Evolutionary conservation across 2,329 filamentous ascomycete genomes (phyloP).

Genomic region (Ophiostoma ulmi): DNA sequence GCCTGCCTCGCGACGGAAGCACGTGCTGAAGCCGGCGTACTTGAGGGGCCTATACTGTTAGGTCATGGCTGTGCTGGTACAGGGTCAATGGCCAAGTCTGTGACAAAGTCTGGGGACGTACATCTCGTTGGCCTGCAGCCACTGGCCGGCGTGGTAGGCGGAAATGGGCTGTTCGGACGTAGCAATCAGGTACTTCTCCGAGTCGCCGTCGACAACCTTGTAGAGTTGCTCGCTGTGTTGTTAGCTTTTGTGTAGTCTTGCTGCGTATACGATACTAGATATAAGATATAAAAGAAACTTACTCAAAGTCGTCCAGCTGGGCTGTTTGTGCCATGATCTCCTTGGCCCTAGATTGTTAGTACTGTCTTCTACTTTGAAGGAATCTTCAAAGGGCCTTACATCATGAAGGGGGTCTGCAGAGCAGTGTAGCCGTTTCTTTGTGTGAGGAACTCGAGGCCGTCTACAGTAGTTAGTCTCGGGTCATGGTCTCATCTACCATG

Average conservation of each 20-base stretch:
- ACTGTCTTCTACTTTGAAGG: no score
- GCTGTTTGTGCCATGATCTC: conserved; percentile 98
- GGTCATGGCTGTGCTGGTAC: not conserved
- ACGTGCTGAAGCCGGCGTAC: conserved; percentile 88
- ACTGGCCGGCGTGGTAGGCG: conserved; percentile 87
- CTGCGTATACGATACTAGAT: not conserved
- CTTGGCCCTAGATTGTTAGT: conserved; percentile 45
- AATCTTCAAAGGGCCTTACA: conserved; percentile 44
- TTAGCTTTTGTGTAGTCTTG: not conserved
- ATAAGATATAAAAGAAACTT: not conserved
- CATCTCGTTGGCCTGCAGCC: conserved; percentile 77
- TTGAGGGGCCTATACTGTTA: conserved; percentile 60
- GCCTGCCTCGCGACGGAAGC: conserved; percentile 92
- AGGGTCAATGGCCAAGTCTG: no score
- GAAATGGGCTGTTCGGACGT: conserved; percentile 89
- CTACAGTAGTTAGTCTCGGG: conserved; percentile 14
- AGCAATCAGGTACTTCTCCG: conserved; percentile 71
- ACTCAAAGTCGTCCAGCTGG: conserved; percentile 90
- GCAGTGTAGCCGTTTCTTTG: conserved; percentile 69
- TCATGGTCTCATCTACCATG: not conserved
- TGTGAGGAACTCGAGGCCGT: conserved; percentile 83
- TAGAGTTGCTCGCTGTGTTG: conserved; percentile 73
- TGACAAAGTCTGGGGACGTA: conserved; percentile 8
- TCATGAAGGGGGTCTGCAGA: conserved; percentile 86
- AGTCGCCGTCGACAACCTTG: conserved; percentile 79